Percentiles rank a stretch among this genome's conserved stretches.
These are phyloP conservation scores for Pilatotrama ljubarskyi DNA, from an alignment of 768 basidiomycete species.

Conservation along the genomic window DNA sequence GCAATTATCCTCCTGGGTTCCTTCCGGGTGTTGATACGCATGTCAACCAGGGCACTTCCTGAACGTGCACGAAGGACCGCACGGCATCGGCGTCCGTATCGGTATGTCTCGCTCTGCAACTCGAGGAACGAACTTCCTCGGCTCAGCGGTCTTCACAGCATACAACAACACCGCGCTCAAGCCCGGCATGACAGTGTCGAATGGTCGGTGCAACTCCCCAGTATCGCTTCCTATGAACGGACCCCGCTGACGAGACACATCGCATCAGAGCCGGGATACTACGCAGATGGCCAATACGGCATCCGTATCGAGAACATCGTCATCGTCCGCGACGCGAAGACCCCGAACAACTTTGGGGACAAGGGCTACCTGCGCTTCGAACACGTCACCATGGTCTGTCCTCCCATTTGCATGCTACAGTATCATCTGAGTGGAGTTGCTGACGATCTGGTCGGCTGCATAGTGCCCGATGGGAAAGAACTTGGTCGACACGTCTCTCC, in stretches of 20 bases:
- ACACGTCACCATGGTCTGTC: conserved; percentile 75
- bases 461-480: conserved; percentile 87
- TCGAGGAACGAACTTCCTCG: conserved; percentile 2
- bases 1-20: neutral
- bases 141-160: conserved; percentile 33
- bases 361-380: conserved; percentile 87
- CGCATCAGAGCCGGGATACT: conserved; percentile 87
- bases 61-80: conserved; percentile 88
- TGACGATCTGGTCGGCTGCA: neutral
- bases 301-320: conserved; percentile 93
- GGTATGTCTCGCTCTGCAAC: conserved; percentile 30
- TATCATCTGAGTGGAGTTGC: neutral
- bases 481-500: conserved; percentile 62
- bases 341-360: conserved; percentile 75
- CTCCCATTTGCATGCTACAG: neutral
- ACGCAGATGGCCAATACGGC: conserved; percentile 86
- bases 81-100: conserved; percentile 59
- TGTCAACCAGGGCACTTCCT: conserved; percentile 62
- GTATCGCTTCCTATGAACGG: neutral
- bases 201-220: conserved; percentile 48
- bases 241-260: neutral
- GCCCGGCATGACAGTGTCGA: conserved; percentile 88
- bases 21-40: neutral
- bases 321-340: conserved; percentile 68
- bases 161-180: conserved; percentile 75